Evolutionary conservation across 2,329 filamentous ascomycete species (phyloP).

Genomic region (Neoarthrinium moseri): DNA sequence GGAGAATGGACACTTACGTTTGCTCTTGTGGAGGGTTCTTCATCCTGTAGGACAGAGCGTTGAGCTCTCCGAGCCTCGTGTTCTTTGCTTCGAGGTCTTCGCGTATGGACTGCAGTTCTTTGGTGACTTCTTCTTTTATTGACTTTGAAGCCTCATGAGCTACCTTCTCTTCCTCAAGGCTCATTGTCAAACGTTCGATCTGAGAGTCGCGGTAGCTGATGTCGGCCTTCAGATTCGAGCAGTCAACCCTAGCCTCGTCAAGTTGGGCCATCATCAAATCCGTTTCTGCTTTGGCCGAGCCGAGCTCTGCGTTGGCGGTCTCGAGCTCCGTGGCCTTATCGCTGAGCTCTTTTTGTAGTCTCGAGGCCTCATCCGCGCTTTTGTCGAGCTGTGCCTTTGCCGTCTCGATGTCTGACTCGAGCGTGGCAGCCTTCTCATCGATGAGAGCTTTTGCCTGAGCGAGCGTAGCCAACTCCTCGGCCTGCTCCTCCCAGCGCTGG

Average conservation of each 20-base stretch:
- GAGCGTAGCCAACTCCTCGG: background rate
- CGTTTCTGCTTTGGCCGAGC: background rate
- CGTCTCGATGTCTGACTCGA: conserved; percentile 6
- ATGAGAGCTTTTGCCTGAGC: background rate
- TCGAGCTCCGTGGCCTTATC: conserved; percentile 1
- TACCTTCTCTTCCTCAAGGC: conserved; percentile 1
- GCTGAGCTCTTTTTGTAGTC: background rate
- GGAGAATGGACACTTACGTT: conserved; percentile 5
- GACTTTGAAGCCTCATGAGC: background rate
- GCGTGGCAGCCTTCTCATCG: background rate
- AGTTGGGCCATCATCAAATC: background rate
- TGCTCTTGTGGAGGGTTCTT: conserved; percentile 6
- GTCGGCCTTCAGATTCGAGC: background rate
- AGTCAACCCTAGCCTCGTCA: background rate
- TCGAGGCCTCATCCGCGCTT: background rate
- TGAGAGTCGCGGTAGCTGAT: background rate
- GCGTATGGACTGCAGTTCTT: background rate
- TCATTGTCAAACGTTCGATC: background rate
- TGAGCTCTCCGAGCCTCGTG: conserved; percentile 5
- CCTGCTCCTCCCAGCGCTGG: conserved; percentile 6
- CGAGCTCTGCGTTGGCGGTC: background rate
- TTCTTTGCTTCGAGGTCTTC: conserved; percentile 3
- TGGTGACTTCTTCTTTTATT: background rate
- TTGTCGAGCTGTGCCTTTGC: background rate
- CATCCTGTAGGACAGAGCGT: conserved; percentile 8